These are phyloP conservation scores for Erodium chrysanthum DNA, from an alignment of 441 rosid species.

Conservation along the genomic window DNA sequence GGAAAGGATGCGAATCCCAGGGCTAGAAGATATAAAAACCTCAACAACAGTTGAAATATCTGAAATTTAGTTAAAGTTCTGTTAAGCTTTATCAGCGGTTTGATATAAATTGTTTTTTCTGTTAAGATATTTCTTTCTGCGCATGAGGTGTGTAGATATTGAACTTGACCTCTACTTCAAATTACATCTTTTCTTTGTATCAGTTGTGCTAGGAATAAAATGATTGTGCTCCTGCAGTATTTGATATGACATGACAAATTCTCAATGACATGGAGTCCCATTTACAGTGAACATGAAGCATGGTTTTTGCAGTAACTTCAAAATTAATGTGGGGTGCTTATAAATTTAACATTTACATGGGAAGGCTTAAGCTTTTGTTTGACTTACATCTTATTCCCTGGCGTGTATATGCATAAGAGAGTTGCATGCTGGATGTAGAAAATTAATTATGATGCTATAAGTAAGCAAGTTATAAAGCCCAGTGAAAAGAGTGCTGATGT, in stretches of 20 bases:
- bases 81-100: neutral
- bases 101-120: neutral
- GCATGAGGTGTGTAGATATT: neutral
- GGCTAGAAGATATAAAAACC: neutral
- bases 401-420: neutral
- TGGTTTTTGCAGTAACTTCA: neutral
- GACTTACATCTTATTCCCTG: neutral
- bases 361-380: neutral
- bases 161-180: neutral
- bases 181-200: neutral
- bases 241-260: neutral
- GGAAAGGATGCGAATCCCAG: neutral
- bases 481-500: neutral
- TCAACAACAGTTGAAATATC: neutral
- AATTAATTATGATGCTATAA: too few relatives aligned
- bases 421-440: too few relatives aligned
- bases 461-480: too few relatives aligned
- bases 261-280: neutral
- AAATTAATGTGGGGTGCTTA: neutral
- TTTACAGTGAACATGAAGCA: neutral
- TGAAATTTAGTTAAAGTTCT: neutral
- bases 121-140: neutral
- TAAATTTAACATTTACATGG: neutral
- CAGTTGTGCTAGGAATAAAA: neutral
- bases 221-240: neutral